Base-by-base conservation (phyloP, 768 basidiomycete genomes). In the Pleurotus giganteus region DNA sequence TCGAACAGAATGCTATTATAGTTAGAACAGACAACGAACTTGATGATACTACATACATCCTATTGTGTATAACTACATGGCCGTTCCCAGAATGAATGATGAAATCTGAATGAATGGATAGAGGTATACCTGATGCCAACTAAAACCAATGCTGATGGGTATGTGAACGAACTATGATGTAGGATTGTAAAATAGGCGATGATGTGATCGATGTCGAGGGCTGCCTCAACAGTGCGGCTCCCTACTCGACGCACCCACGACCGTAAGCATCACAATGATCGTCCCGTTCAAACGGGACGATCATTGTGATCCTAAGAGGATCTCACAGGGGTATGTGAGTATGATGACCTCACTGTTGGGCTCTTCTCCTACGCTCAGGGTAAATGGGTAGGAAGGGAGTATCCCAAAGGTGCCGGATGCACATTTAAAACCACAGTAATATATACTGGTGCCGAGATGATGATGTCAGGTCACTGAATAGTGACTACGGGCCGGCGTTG, bases 1-100 rank as follows among this genome's bases (percentile, higher is more conserved):
- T 36, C 3, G n/a, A 36, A n/a, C n/a, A 36, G 34, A 36, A 9
- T 9, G n/a, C n/a, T 9, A 3, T 36, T 9, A 36, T 36, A 36
- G 9, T n/a, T 11, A 36, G 34, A 36, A 36, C 9, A 11, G 34
- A 36, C 34, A 36, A 11, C n/a, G 34, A 36, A n/a, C n/a, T n/a
- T 36, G 11, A 36, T 32, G 46, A 47, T 47, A 51, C 29, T 36
- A 51, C 49, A 51, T 51, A 51, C 49, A 51, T 51, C 49, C 49
- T 51, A 27, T 37, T 12, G n/a, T 51, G 34, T 51, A 51, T 36
- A 51, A n/a, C 34, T 51, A 51, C 49, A 51, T 51, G 49, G 34
- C 12, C 21, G 26, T 19, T 37, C 34, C 49, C 49, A 34, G 37
- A 51, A 28, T 27, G 12, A 19, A 19, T 29, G 17, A 21, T 8